Evolutionary conservation across 306 rosid genomes (phyloP).

Genomic region (Malus fusca): DNA sequence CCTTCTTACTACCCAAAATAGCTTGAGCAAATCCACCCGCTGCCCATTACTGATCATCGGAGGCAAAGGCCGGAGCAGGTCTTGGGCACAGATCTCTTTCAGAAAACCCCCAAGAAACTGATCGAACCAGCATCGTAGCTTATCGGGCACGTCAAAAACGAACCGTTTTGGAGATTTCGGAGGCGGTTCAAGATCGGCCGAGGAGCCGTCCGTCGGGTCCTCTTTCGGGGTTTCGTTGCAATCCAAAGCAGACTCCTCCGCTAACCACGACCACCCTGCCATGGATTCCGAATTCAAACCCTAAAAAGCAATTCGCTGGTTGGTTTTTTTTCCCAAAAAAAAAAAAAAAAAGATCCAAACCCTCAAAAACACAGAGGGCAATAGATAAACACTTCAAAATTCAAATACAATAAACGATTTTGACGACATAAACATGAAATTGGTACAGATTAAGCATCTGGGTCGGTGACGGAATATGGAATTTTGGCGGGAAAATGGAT

Average conservation of each 20-base stretch:
- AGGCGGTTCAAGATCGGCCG: conserved; percentile 16
- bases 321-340: neutral
- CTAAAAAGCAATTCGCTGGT: conserved; percentile 24
- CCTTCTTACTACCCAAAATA: conserved; percentile 58
- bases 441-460: conserved; percentile 25
- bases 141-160: conserved; percentile 9
- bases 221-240: conserved; percentile 15
- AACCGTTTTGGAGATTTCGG: conserved; percentile 5
- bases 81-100: conserved; percentile 19
- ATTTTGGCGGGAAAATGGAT: conserved; percentile 51
- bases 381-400: neutral
- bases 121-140: conserved; percentile 38
- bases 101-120: conserved; percentile 16
- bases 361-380: neutral
- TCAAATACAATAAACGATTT: neutral
- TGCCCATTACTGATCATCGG: conserved; percentile 48
- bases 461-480: conserved; percentile 16
- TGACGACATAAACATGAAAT: conserved; percentile 11
- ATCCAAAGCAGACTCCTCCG: conserved; percentile 23
- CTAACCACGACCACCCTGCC: conserved; percentile 41
- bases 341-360: neutral
- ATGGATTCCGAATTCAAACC: conserved; percentile 39
- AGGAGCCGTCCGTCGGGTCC: conserved; percentile 9
- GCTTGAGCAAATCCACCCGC: conserved; percentile 55
- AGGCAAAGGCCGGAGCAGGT: conserved; percentile 20